Evolutionary conservation across 495 filamentous ascomycete species (phyloP).

Genomic region (Cenococcum geophilum): DNA sequence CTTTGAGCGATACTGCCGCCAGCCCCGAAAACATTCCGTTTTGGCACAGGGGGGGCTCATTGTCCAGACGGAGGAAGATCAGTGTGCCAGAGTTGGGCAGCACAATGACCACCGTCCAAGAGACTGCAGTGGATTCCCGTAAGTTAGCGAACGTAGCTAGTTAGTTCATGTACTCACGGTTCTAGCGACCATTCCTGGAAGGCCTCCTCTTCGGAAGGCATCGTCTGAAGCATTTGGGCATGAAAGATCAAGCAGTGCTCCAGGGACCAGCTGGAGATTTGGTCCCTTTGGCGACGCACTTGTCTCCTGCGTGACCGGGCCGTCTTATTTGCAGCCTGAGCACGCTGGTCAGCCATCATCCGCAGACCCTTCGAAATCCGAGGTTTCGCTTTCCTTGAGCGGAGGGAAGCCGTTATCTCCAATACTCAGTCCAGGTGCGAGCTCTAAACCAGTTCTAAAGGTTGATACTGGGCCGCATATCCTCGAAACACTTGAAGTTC

Average conservation of each 20-base stretch:
- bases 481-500: constrained; percentile 40
- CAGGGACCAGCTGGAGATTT: constrained; percentile 38
- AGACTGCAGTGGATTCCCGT: constrained; percentile 68
- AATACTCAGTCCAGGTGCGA: constrained; percentile 27
- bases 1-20: constrained; percentile 33
- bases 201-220: constrained; percentile 48
- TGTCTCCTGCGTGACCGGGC: constrained; percentile 29
- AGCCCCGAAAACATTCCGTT: constrained; percentile 19
- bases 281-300: constrained; percentile 34
- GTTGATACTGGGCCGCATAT: constrained; percentile 37
- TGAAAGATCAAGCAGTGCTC: constrained; percentile 61
- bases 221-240: constrained; percentile 35
- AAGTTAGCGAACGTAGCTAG: constrained; percentile 37
- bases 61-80: constrained; percentile 51
- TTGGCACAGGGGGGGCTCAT: constrained; percentile 30
- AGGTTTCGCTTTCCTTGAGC: constrained; percentile 7
- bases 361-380: constrained; percentile 1
- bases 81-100: constrained; percentile 59
- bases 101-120: constrained; percentile 64
- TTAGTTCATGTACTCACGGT: constrained; percentile 30
- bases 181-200: constrained; percentile 66
- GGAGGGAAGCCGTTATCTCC: constrained; percentile 28
- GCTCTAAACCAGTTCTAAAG: constrained; percentile 24
- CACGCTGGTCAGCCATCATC: not conserved
- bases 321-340: constrained; percentile 13